Evolutionary conservation across 2,329 filamentous ascomycete genomes (phyloP), one percentile per base, ranked within the genome.

Genomic region (Trichoderma atrobrunneum): DNA sequence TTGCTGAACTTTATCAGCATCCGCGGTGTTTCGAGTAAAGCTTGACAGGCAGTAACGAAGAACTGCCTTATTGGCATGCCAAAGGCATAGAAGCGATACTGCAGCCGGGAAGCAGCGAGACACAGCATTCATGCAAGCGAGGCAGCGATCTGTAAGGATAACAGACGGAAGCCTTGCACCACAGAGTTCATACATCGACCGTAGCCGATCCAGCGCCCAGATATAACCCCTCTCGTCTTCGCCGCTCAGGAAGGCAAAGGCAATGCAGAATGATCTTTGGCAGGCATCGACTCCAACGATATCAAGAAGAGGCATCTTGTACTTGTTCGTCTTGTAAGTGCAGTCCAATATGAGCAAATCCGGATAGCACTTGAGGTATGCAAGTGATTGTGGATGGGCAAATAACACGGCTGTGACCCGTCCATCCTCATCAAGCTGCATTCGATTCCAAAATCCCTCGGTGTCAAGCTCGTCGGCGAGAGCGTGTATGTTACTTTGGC

Each of bases 321-420:
- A 74, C 60, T 76, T 77, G 34, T 77, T 78, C 5, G 72, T 78
- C 63, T 78, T 77, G 48, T 78, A 77, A 8, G 70, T 77, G 59
- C 66, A 78, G 48, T 76, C 73, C 28, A 78, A 30, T 30, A 78
- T 32, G 8, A 32, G 30, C 30, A 32, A 32, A 32, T 32, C 30
- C 30, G 30, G 30, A 32, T 32, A 32, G 30, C 30, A 32, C 30
- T 32, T 32, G 30, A 32, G 30, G 30, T 32, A 32, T 8, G 30
- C 30, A 5, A 32, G 30, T 8, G 30, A 32, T 8, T 32, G 30
- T 32, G 30, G 30, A 32, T 32, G 30, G 30, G 30, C 30, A 32
- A 32, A 32, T 32, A 32, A 32, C 30, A 32, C 30, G 8, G 30
- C 30, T 32, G 30, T 32, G 30, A 32, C 30, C 30, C 30, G 30